Conservation (phyloP, 179 eudicot genomes). For the Nepenthes alata region DNA sequence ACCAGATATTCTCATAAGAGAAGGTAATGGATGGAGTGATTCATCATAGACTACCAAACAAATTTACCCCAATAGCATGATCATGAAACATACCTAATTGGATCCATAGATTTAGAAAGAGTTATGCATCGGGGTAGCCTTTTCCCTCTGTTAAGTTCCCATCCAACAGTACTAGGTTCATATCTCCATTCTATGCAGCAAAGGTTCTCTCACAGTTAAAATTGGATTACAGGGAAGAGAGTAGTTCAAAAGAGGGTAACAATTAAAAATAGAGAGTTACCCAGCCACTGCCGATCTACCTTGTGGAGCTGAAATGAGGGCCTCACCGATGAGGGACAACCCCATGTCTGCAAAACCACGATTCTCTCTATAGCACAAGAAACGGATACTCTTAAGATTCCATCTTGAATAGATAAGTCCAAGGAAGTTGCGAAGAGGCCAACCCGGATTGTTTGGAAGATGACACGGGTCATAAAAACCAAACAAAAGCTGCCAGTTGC, state of each 20-base stretch:
- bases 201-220: not conserved
- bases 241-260: not conserved
- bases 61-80: conserved; percentile 2
- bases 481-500: conserved; percentile 52
- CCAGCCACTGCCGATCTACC: conserved; percentile 37
- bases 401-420: conserved; percentile 60
- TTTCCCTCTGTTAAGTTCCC: conserved; percentile 62
- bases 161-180: conserved; percentile 61
- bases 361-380: conserved; percentile 85
- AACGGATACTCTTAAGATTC: conserved; percentile 45
- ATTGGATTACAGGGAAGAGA: not conserved
- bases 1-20: conserved; percentile 6
- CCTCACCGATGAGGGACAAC: conserved; percentile 75
- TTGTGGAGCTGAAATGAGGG: conserved; percentile 53
- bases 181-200: conserved; percentile 42
- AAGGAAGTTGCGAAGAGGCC: conserved; percentile 90
- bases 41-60: not conserved
- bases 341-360: conserved; percentile 81
- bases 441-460: conserved; percentile 71
- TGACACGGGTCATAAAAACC: conserved; percentile 94
- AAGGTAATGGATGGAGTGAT: not conserved
- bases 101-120: conserved; percentile 88
- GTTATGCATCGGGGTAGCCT: conserved; percentile 41
- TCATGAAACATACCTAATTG: conserved; percentile 46
- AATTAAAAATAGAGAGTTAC: conserved; percentile 16